Conservation (phyloP, 1,284 basidiomycete species). For the Retiboletus flavoniger region DNA sequence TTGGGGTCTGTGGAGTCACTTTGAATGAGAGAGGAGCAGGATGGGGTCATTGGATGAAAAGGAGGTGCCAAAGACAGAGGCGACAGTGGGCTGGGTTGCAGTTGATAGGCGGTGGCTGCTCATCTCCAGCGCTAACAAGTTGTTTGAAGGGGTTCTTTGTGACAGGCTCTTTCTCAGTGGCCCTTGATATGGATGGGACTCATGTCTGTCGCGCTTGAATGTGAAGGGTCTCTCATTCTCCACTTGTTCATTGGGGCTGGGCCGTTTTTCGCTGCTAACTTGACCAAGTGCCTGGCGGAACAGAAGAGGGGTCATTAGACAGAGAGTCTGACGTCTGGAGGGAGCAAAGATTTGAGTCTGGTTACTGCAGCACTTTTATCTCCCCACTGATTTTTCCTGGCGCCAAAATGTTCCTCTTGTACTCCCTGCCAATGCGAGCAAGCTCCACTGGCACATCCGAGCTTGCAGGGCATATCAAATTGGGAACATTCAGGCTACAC, state of each 20-base stretch:
- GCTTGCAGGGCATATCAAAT: too few species aligned
- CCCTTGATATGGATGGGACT: constrained; percentile 73
- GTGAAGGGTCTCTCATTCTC: constrained; percentile 70
- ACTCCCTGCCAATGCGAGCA: too few species aligned
- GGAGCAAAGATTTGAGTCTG: constrained; percentile 56
- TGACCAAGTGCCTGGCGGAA: constrained; percentile 43
- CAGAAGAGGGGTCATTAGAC: constrained; percentile 3
- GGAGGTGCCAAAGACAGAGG: constrained; percentile 28
- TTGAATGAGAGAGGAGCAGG: constrained; percentile 73
- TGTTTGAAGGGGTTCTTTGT: constrained; percentile 81
- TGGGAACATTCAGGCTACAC: too few species aligned
- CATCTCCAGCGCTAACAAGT: constrained; percentile 18
- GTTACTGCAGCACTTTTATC: too few species aligned
- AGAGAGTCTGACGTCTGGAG: constrained; percentile 39
- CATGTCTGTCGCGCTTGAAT: constrained; percentile 70
- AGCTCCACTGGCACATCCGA: too few species aligned
- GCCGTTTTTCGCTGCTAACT: constrained; percentile 72
- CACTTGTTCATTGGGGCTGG: constrained; percentile 61
- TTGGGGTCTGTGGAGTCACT: constrained; percentile 81
- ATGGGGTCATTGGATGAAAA: constrained; percentile 48
- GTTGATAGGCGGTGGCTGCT: constrained; percentile 31
- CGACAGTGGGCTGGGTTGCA: constrained; percentile 25
- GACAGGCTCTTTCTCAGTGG: constrained; percentile 73
- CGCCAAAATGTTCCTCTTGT: too few species aligned
- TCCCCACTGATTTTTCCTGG: too few species aligned